Evolutionary conservation across 2,329 filamentous ascomycete species (phyloP), one percentile per base, ranked within the genome.

Genomic region (Anthostomella pinea): DNA sequence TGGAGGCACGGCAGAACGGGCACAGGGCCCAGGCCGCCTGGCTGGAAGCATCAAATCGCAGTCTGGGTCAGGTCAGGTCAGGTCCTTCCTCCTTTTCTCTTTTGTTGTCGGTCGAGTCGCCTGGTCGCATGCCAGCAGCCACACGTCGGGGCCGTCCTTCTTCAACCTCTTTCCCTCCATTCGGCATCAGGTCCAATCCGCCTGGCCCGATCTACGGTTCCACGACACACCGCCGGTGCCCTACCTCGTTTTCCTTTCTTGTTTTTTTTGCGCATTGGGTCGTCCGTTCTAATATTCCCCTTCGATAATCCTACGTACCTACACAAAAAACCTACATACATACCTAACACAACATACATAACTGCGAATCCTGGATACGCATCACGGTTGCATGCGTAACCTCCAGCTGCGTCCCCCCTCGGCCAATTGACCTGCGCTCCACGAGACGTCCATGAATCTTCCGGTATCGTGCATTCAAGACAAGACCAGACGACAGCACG

Each of bases 161-260:
- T 48, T 34, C 34, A 13, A 23, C 35, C 29, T 43, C 35, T 39
- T 39, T 48, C 34, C 38, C 41, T 36, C 38, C 38, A 39, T 30
- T 35, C 40, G 44, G 44, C 43, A 41, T 47, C 41, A 44, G 41
- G 41, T 42, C 39, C 38, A 26, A 33, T 35, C 41, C 30, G 35
- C 41, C 37, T 41, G 46, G 41, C 37, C 32, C 22, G 46, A 45
- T 50, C 45, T 41, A 41, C 50, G 48, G 54, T 56, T 48, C 45
- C 47, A 51, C 48, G 52, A 41, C 51, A 37, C 46, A 47, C 41
- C 48, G 49, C 47, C 41, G n/a, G 52, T 51, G 48, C 27, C 39
- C 44, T 47, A 46, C 39, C n/a, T 38, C 26, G 31, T 37, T 47
- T 51, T 43, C 39, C 40, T 44, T 51, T 46, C 35, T 43, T 41